phyloP scores from a whole-genome alignment of 1,284 basidiomycete genomes.

The Heterobasidion parviporum region DNA sequence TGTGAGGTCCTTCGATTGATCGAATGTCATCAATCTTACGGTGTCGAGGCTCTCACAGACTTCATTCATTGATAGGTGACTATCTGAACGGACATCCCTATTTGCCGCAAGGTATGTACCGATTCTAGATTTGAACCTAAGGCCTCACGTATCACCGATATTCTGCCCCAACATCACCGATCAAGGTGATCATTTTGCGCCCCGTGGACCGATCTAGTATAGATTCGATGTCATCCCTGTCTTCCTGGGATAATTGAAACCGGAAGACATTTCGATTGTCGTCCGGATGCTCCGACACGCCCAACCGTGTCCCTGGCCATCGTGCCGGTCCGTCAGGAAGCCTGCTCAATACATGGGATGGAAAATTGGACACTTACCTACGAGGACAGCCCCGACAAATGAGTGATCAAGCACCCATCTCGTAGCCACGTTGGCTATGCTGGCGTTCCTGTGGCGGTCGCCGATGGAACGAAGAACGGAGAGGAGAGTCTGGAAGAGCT shows the following conservation, averaged over 20 bases:
- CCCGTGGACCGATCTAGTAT: conserved; percentile 55
- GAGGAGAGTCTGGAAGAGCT: conserved; percentile 63
- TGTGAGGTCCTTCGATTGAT: no score
- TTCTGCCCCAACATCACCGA: conserved; percentile 79
- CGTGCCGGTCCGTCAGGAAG: neutral
- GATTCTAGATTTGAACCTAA: no score
- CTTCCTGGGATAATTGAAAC: conserved; percentile 46
- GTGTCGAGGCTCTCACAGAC: no score
- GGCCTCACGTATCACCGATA: conserved; percentile 40
- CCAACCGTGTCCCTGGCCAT: conserved; percentile 56
- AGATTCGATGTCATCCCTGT: conserved; percentile 51
- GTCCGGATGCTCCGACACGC: conserved; percentile 64
- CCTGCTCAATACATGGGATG: neutral
- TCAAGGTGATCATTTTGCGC: conserved; percentile 48
- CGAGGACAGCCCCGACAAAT: conserved; percentile 71
- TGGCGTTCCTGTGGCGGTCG: conserved; percentile 55
- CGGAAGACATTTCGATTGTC: conserved; percentile 61
- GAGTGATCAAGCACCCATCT: conserved; percentile 76
- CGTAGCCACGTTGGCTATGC: conserved; percentile 70
- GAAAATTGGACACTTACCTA: conserved; percentile 39
- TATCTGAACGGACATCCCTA: no score
- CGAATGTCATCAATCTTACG: no score
- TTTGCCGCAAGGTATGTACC: no score
- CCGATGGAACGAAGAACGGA: conserved; percentile 52
- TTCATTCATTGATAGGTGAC: no score